Percentiles rank a stretch among this genome's conserved stretches.
phyloP scores from a whole-genome alignment of 1,139 yeast genomes.

The Pichia sp. region DNA sequence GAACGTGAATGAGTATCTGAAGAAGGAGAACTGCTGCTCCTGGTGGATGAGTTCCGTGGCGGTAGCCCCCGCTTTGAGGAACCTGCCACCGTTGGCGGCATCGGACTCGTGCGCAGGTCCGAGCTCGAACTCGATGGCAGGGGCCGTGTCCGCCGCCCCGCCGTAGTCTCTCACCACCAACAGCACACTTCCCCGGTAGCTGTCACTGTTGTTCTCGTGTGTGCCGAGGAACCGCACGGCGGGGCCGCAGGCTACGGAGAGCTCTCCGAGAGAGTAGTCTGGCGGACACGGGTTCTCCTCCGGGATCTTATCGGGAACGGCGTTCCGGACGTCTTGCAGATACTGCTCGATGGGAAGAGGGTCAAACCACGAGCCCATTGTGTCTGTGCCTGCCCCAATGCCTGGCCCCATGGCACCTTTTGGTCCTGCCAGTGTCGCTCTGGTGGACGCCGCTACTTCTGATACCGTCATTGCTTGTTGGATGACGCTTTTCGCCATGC shows the following conservation, averaged over 20 bases:
- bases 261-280: slow-evolving; percentile 25
- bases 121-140: slow-evolving; percentile 12
- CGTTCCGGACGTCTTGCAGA: slow-evolving; percentile 15
- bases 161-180: slow-evolving; percentile 45
- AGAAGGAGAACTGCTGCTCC: slow-evolving; percentile 53
- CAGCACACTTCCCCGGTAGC: slow-evolving; percentile 64
- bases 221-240: slow-evolving; percentile 62
- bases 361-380: slow-evolving; percentile 22
- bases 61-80: background rate
- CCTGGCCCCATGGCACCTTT: background rate
- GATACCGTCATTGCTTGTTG: background rate
- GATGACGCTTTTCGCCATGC: background rate
- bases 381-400: background rate
- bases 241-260: slow-evolving; percentile 74
- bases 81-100: background rate
- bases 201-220: slow-evolving; percentile 39
- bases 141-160: slow-evolving; percentile 13
- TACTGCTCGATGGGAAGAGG: slow-evolving; percentile 27
- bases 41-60: slow-evolving; percentile 35
- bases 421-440: too few relatives aligned
- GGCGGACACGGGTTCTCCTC: slow-evolving; percentile 22
- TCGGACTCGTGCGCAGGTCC: slow-evolving; percentile 8
- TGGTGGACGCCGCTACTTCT: background rate
- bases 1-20: slow-evolving; percentile 57
- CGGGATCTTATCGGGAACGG: slow-evolving; percentile 21